phyloP scores from a whole-genome alignment of 1,284 basidiomycete species.

The Ceratobasidium sp. region DNA sequence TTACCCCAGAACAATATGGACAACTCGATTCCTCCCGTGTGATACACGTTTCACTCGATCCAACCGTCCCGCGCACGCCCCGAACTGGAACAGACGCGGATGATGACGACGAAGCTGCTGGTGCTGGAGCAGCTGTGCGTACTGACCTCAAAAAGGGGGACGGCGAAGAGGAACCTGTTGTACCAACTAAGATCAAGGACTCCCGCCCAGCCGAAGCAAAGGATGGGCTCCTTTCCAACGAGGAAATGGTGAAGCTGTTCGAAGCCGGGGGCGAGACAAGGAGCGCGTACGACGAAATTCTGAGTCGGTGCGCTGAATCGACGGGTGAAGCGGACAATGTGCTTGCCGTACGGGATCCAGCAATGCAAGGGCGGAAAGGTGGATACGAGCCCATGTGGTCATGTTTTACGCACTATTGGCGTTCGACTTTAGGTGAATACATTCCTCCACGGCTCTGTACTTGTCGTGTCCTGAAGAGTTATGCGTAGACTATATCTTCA shows the following conservation, averaged over 20 bases:
- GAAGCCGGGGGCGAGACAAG: conserved; percentile 59
- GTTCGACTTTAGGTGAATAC: conserved; percentile 77
- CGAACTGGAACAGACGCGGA: conserved; percentile 52
- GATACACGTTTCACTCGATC: conserved; percentile 84
- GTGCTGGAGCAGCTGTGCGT: conserved; percentile 54
- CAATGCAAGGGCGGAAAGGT: conserved; percentile 64
- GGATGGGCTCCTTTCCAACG: conserved; percentile 80
- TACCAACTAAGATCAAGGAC: conserved; percentile 67
- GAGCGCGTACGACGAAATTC: conserved; percentile 73
- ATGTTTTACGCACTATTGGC: conserved; percentile 85
- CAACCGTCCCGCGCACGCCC: conserved; percentile 58
- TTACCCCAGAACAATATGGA: conserved; percentile 69
- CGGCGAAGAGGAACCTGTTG: conserved; percentile 70
- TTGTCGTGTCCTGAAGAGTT: conserved; percentile 43
- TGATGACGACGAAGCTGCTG: conserved; percentile 61
- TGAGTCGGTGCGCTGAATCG: conserved; percentile 54
- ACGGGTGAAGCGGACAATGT: conserved; percentile 51
- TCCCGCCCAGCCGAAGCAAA: conserved; percentile 71
- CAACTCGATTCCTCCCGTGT: conserved; percentile 77
- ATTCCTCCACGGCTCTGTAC: conserved; percentile 10
- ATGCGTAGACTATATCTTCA: conserved; percentile 85
- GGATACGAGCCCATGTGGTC: conserved; percentile 82
- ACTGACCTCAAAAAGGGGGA: conserved; percentile 43
- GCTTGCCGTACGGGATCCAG: conserved; percentile 61
- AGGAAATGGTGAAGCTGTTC: conserved; percentile 73